Percentiles rank a stretch among this genome's conserved stretches.
Evolutionary conservation across 73 alveolate species (phyloP).

Genomic region (Paramecium sexaurelia): DNA sequence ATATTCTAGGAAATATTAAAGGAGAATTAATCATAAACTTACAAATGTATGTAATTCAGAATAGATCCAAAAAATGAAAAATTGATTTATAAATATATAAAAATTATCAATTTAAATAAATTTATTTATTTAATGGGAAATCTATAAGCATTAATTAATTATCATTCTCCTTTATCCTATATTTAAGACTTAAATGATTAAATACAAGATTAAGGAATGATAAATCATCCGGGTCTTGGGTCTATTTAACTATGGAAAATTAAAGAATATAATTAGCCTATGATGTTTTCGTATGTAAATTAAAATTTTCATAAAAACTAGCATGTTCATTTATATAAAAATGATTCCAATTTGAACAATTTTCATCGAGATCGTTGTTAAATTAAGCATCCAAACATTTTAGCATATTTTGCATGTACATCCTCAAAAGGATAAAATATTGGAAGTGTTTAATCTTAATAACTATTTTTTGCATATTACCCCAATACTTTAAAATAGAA

Average conservation of each 20-base stretch:
- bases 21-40: no score
- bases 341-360: not conserved
- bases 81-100: not conserved
- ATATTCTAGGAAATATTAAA: no score
- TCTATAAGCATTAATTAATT: not conserved
- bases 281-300: not conserved
- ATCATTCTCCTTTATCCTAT: not conserved
- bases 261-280: not conserved
- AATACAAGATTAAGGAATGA: not conserved
- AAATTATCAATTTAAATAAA: not conserved
- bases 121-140: constrained; percentile 13
- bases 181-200: not conserved
- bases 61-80: not conserved
- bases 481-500: not conserved
- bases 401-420: not conserved
- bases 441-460: not conserved
- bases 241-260: not conserved
- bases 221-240: not conserved
- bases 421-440: not conserved
- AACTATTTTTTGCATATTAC: not conserved
- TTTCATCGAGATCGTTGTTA: not conserved
- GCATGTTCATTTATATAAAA: not conserved
- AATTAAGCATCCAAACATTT: not conserved
- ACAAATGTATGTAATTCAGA: not conserved
- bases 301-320: not conserved